Percentiles rank a stretch among this genome's conserved stretches.
Evolutionary conservation across 2,329 filamentous ascomycete species (phyloP).

Genomic region (Bimuria novae-zelandiae): DNA sequence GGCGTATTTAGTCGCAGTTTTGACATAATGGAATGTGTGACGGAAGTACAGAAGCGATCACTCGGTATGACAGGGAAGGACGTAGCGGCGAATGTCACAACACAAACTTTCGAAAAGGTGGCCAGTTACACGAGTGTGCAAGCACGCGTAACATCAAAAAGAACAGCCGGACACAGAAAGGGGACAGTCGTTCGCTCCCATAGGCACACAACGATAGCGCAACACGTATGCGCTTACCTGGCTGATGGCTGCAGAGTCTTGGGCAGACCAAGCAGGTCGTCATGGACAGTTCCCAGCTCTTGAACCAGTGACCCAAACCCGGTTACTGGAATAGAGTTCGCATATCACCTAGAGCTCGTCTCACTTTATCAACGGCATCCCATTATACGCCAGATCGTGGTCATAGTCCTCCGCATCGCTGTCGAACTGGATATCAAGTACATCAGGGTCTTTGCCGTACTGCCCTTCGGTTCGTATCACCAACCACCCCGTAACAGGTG

Average conservation of each 20-base stretch:
- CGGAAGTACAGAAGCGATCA: not conserved
- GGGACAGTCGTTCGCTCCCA: not conserved
- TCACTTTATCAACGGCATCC: not conserved
- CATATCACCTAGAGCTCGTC: not conserved
- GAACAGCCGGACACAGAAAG: not conserved
- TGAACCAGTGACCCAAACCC: not conserved
- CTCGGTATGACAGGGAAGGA: not conserved
- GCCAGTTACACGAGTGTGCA: not conserved
- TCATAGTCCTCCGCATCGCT: constrained; percentile 7
- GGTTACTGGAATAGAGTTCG: not conserved
- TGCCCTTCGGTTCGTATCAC: constrained; percentile 1
- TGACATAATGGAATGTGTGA: not conserved
- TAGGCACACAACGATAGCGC: not conserved
- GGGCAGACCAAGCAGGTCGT: not conserved
- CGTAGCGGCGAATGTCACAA: not conserved
- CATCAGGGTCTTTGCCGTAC: constrained; percentile 10
- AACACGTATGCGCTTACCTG: not conserved
- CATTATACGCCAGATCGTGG: constrained; percentile 6
- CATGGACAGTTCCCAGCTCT: not conserved
- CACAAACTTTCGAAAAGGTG: not conserved
- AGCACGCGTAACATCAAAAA: not conserved
- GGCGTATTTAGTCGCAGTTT: not conserved
- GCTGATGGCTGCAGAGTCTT: not conserved
- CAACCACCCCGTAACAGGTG: constrained; percentile 10
- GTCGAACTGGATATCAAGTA: constrained; percentile 10